phyloP scores from a whole-genome alignment of 768 basidiomycete species.

The Calocera viscosa region DNA sequence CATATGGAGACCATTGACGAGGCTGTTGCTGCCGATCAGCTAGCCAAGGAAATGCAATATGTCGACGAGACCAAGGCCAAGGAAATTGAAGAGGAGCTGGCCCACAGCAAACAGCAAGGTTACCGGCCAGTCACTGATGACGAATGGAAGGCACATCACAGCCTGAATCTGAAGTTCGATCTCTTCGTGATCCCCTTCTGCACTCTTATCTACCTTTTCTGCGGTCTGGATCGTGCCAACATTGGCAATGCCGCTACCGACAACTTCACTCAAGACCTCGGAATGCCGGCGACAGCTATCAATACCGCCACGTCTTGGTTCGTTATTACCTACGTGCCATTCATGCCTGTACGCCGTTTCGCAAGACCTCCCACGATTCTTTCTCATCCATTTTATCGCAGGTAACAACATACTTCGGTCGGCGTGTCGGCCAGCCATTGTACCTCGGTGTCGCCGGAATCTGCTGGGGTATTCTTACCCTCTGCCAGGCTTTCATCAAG shows the following conservation, averaged over 20 bases:
- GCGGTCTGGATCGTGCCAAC: constrained; percentile 14
- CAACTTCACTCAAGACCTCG: constrained; percentile 13
- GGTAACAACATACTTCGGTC: not conserved
- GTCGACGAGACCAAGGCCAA: not conserved
- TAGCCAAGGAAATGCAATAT: not conserved
- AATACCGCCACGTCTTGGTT: constrained; percentile 13
- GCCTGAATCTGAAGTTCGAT: not conserved
- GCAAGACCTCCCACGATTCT: not conserved
- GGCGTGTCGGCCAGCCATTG: not conserved
- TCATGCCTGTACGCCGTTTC: not conserved
- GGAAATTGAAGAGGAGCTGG: not conserved
- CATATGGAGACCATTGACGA: not conserved
- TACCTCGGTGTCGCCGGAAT: not conserved
- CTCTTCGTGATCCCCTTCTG: constrained; percentile 11
- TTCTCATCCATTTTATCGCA: not conserved
- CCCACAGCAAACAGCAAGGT: not conserved
- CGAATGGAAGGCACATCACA: not conserved
- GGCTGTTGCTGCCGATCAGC: not conserved
- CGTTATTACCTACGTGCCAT: constrained; percentile 13
- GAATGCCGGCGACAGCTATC: constrained; percentile 15
- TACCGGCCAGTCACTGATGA: not conserved
- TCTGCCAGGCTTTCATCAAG: not conserved
- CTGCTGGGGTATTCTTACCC: not conserved
- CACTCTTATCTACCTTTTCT: constrained; percentile 14
- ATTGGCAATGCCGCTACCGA: constrained; percentile 16